A percentile compares a stretch with the other conserved stretches of the same genome.
Evolutionary conservation across 2,329 filamentous ascomycete species (phyloP).

Genomic region (Penicillium sp.): DNA sequence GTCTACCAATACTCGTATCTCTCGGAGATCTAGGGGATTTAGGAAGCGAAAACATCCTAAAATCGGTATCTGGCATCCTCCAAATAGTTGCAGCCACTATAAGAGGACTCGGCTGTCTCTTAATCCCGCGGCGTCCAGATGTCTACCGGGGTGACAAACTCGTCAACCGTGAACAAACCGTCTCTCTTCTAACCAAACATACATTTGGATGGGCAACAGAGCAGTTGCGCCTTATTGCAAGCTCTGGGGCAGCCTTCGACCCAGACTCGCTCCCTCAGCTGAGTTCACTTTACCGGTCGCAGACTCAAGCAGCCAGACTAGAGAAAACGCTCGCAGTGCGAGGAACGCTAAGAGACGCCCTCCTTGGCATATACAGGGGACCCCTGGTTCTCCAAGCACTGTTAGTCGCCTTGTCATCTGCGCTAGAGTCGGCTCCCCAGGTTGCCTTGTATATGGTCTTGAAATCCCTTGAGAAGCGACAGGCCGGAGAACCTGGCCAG

Average conservation of each 20-base stretch:
- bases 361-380: conserved; percentile 56
- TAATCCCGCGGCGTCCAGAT: conserved; percentile 59
- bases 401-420: conserved; percentile 51
- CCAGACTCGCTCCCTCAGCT: conserved; percentile 60
- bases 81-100: neutral
- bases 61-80: neutral
- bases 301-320: conserved; percentile 50
- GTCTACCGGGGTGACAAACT: conserved; percentile 57
- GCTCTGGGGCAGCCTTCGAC: conserved; percentile 58
- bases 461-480: conserved; percentile 57
- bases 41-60: too few relatives aligned
- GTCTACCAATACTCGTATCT: too few relatives aligned
- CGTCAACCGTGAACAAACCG: conserved; percentile 63
- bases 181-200: conserved; percentile 57
- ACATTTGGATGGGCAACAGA: conserved; percentile 62
- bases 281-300: conserved; percentile 52
- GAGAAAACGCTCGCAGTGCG: conserved; percentile 26
- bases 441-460: conserved; percentile 65
- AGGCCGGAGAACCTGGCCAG: conserved; percentile 44
- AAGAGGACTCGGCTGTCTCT: neutral
- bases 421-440: conserved; percentile 67
- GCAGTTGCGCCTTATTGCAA: conserved; percentile 49
- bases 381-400: conserved; percentile 57
- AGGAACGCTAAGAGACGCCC: conserved; percentile 55
- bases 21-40: too few relatives aligned